Percentiles rank a stretch among this genome's conserved stretches.
phyloP scores from a whole-genome alignment of 176 grass and related monocot genomes.

The Puccinellia tenuiflora region DNA sequence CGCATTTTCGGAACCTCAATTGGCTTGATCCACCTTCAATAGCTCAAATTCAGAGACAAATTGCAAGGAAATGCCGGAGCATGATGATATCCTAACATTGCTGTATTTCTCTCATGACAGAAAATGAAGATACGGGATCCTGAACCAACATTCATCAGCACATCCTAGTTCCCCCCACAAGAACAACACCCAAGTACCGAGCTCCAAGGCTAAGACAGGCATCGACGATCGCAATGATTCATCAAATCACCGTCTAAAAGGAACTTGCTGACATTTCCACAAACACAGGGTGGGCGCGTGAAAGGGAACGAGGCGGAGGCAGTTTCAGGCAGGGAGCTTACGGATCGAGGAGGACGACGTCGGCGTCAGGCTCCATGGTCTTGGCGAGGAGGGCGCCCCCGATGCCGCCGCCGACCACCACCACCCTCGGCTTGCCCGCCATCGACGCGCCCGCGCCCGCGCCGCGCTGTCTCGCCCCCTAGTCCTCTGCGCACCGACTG shows the following conservation, averaged over 20 bases:
- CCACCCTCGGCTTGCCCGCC: constrained; percentile 36
- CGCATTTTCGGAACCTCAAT: background rate
- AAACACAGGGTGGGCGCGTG: background rate
- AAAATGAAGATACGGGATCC: background rate
- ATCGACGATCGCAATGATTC: background rate
- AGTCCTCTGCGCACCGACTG: background rate
- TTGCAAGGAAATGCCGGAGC: background rate
- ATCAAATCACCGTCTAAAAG: background rate
- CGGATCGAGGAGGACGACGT: constrained; percentile 69
- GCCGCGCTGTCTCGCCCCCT: background rate
- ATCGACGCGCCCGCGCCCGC: constrained; percentile 12
- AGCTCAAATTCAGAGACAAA: background rate
- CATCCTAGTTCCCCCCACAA: background rate
- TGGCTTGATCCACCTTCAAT: background rate
- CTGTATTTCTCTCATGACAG: background rate
- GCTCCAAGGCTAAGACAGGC: background rate
- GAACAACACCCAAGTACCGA: no score
- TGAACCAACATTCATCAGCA: background rate
- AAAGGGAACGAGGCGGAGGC: background rate
- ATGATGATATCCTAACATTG: background rate
- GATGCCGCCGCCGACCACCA: constrained; percentile 68
- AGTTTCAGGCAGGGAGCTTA: background rate
- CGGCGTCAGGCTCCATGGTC: constrained; percentile 49
- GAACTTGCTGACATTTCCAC: background rate
- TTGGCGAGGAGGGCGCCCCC: constrained; percentile 64